phyloP scores from a whole-genome alignment of 441 rosid species.

The Jatropha multifida region DNA sequence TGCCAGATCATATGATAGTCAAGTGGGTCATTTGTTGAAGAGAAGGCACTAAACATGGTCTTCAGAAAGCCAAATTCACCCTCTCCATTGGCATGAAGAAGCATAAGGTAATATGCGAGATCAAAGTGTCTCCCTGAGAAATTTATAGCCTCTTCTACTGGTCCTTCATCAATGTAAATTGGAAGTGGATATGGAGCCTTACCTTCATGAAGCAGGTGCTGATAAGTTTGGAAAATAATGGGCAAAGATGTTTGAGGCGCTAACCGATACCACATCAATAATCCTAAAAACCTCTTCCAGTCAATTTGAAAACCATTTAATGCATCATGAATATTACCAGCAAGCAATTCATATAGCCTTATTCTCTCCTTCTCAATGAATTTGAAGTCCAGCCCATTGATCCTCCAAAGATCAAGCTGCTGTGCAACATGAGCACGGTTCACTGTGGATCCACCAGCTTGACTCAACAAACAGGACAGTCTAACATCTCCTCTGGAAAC shows the following conservation, averaged over 20 bases:
- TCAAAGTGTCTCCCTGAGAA: constrained; percentile 58
- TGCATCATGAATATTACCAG: constrained; percentile 79
- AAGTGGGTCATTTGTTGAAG: constrained; percentile 94
- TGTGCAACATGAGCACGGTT: constrained; percentile 67
- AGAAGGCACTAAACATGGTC: constrained; percentile 87
- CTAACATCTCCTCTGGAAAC: constrained; percentile 92
- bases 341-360: constrained; percentile 87
- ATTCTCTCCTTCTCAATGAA: constrained; percentile 83
- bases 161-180: constrained; percentile 86
- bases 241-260: constrained; percentile 73
- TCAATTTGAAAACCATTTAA: constrained; percentile 61
- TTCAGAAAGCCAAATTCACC: constrained; percentile 55
- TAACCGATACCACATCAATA: constrained; percentile 94
- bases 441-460: constrained; percentile 88
- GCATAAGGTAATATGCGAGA: constrained; percentile 94
- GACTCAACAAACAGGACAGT: constrained; percentile 92
- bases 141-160: constrained; percentile 43
- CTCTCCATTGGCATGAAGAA: constrained; percentile 77
- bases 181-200: constrained; percentile 90
- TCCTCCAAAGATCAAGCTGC: constrained; percentile 89
- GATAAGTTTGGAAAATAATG: constrained; percentile 63
- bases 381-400: constrained; percentile 82
- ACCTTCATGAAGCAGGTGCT: constrained; percentile 58
- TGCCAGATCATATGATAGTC: constrained; percentile 99
- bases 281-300: constrained; percentile 97